A percentile compares a stretch with the other conserved stretches of the same genome.
Conservation (phyloP, 352 stramenopile species). For the Phytopythium sindhum region DNA sequence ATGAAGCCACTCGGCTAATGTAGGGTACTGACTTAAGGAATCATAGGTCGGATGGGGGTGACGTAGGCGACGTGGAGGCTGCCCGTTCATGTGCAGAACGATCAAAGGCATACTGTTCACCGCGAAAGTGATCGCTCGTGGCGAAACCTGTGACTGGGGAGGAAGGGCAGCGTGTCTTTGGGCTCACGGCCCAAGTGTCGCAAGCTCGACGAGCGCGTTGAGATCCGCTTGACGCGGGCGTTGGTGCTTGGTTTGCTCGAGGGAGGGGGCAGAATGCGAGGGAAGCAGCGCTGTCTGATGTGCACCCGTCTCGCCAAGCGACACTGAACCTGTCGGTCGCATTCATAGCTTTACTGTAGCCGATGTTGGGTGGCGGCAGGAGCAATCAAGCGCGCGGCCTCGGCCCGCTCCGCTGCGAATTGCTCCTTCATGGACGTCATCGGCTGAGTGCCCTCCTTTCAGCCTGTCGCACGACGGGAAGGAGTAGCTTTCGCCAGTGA, state of each 20-base stretch:
- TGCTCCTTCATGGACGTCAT: conserved; percentile 1
- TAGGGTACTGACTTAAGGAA: background rate
- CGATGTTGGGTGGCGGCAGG: conserved; percentile 1
- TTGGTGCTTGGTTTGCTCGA: conserved; percentile 8
- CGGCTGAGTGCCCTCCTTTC: background rate
- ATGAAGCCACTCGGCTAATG: conserved; percentile 27
- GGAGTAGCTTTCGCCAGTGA: background rate
- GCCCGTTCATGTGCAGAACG: background rate
- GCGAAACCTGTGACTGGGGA: background rate
- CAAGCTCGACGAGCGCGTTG: background rate
- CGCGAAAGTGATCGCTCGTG: conserved; percentile 1
- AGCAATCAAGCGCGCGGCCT: background rate
- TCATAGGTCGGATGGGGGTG: background rate
- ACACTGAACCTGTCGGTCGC: background rate
- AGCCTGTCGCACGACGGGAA: background rate
- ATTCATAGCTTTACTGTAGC: background rate
- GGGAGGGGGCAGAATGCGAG: background rate
- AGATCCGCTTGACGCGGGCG: conserved; percentile 2
- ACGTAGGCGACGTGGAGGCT: background rate
- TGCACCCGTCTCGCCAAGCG: background rate
- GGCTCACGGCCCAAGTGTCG: conserved; percentile 5
- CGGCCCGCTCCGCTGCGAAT: background rate
- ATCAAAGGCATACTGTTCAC: background rate
- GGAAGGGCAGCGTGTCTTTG: conserved; percentile 3
- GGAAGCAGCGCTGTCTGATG: background rate